Evolutionary conservation across 169 alveolate genomes (phyloP).

Genomic region (Cryptosporidium parvum): DNA sequence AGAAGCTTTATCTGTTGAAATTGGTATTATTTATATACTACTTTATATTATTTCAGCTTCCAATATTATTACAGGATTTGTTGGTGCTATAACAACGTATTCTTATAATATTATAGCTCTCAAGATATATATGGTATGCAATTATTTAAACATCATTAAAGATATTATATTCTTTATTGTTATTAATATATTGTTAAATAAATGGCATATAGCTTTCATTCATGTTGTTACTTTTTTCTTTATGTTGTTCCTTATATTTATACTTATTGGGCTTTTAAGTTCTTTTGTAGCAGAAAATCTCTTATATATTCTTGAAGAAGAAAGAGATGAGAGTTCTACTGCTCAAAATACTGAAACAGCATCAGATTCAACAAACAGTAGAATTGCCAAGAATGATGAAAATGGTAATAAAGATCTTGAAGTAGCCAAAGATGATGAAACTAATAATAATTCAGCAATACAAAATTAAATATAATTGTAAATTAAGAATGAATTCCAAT

Average conservation of each 20-base stretch:
- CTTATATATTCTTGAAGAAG: slow-evolving; percentile 16
- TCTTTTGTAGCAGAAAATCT: slow-evolving; percentile 61
- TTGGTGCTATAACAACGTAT: slow-evolving; percentile 33
- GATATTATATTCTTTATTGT: slow-evolving; percentile 33
- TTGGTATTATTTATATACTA: slow-evolving; percentile 25
- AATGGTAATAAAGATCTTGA: slow-evolving; percentile 47
- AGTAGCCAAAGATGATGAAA: slow-evolving; percentile 56
- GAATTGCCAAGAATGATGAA: slow-evolving; percentile 43
- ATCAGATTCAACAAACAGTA: slow-evolving; percentile 49
- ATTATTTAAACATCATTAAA: slow-evolving; percentile 45
- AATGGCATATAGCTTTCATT: slow-evolving; percentile 34
- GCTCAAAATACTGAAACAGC: slow-evolving; percentile 29
- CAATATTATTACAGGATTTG: slow-evolving; percentile 23
- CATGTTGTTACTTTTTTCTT: slow-evolving; percentile 22
- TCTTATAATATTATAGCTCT: slow-evolving; percentile 26
- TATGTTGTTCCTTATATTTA: neutral
- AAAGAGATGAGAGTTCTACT: slow-evolving; percentile 12
- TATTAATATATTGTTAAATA: slow-evolving; percentile 5
- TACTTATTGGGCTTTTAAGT: slow-evolving; percentile 24
- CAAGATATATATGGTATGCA: slow-evolving; percentile 64
- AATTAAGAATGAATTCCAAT: slow-evolving; percentile 18
- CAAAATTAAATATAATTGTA: neutral
- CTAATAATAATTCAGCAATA: neutral
- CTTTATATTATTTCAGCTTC: slow-evolving; percentile 12
- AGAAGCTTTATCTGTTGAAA: slow-evolving; percentile 1